Conservation (phyloP, 352 stramenopile genomes). For the Globisporangium viniferum region DNA sequence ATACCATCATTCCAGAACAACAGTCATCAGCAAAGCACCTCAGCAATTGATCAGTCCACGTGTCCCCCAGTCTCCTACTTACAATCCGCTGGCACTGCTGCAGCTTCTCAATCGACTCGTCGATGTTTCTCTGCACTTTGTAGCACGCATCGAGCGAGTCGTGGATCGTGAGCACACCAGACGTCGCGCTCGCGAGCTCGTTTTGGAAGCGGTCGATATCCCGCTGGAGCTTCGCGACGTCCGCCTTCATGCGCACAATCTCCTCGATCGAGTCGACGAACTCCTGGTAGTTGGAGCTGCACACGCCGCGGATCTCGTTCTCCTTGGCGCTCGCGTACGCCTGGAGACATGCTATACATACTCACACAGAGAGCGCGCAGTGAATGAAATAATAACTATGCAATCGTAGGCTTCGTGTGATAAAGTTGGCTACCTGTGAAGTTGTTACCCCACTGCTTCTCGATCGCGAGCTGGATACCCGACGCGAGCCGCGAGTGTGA, state of each 20-base stretch:
- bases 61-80: slow-evolving; percentile 1
- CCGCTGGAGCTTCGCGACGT: slow-evolving; percentile 62
- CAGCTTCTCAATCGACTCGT: slow-evolving; percentile 76
- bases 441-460: slow-evolving; percentile 79
- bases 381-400: not conserved
- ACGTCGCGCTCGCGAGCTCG: slow-evolving; percentile 46
- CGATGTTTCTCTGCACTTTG: slow-evolving; percentile 59
- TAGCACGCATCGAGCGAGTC: slow-evolving; percentile 62
- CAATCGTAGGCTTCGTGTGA: not conserved
- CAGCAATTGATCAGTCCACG: not conserved
- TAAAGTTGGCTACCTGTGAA: slow-evolving; percentile 40
- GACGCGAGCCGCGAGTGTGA: slow-evolving; percentile 63
- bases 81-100: slow-evolving; percentile 81
- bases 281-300: slow-evolving; percentile 74
- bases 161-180: slow-evolving; percentile 46
- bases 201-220: slow-evolving; percentile 71
- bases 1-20: not conserved
- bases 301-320: slow-evolving; percentile 72
- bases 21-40: not conserved
- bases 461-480: slow-evolving; percentile 74
- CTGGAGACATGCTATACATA: slow-evolving; percentile 46
- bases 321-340: slow-evolving; percentile 61
- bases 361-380: not conserved
- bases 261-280: slow-evolving; percentile 83
- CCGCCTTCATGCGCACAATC: slow-evolving; percentile 76